Evolutionary conservation across 2,329 filamentous ascomycete species (phyloP).

Genomic region (Xylariaceae sp.): DNA sequence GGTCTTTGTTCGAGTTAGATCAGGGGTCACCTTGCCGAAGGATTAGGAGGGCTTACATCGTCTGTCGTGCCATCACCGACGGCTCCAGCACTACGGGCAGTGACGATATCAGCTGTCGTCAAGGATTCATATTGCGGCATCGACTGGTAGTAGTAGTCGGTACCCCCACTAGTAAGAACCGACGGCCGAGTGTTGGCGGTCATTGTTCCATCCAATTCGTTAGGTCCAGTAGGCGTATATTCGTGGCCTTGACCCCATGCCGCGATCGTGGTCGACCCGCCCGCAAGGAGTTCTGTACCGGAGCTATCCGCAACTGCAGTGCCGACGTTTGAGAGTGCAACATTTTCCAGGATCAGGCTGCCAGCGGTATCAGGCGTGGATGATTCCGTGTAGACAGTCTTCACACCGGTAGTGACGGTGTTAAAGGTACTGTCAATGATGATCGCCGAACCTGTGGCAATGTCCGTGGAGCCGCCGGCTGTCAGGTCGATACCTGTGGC

Average conservation of each 20-base stretch:
- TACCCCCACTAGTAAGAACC: constrained; percentile 44
- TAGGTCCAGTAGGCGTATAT: constrained; percentile 39
- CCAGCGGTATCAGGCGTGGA: constrained; percentile 40
- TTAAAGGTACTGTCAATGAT: constrained; percentile 62
- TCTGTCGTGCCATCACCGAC: constrained; percentile 64
- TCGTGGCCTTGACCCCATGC: constrained; percentile 63
- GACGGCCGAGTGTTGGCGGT: constrained; percentile 40
- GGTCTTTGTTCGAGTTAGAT: too few relatives aligned
- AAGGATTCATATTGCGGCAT: constrained; percentile 65
- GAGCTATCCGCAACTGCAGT: constrained; percentile 31
- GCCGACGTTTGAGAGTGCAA: constrained; percentile 29
- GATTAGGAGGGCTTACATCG: constrained; percentile 51
- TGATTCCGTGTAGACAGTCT: constrained; percentile 46
- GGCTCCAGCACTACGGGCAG: constrained; percentile 46
- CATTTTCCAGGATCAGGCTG: constrained; percentile 49
- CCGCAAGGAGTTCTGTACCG: constrained; percentile 43
- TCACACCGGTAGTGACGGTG: constrained; percentile 56
- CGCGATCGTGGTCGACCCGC: constrained; percentile 42
- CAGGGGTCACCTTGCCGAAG: too few relatives aligned
- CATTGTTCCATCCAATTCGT: constrained; percentile 40
- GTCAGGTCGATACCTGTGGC: constrained; percentile 54
- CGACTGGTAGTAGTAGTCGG: constrained; percentile 52
- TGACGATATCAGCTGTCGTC: constrained; percentile 50
- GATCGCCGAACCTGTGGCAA: constrained; percentile 62
- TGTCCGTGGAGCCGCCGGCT: constrained; percentile 36